Evolutionary conservation across 2,329 filamentous ascomycete species (phyloP), one percentile per base, ranked within the genome.

Genomic region (Pezizomycotina sp.): DNA sequence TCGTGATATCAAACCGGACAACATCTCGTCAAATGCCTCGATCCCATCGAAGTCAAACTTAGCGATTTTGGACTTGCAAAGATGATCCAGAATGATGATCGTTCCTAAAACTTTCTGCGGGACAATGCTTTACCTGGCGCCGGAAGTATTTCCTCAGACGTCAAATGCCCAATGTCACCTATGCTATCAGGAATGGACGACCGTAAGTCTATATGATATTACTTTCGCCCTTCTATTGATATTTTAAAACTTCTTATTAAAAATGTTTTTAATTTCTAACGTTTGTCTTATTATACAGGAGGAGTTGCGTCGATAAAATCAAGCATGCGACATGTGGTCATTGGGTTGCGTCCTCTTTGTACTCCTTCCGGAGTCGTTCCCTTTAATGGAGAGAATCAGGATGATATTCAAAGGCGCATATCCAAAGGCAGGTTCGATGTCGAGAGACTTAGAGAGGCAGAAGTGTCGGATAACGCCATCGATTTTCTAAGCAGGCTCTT

Each of bases 1-100:
- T 58, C 77, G 89, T n/a, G 89, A 98, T 56, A 83, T 98, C 53
- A 98, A 98, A 55, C 89, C 89, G 0, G 89, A 98, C 62, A 98
- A 98, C 52, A 93, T 98, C 65, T 98, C 25, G 79, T 95, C 48
- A 65, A 74, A 7, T 75, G 72, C 1, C 55, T 71, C 6, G 63
- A 75, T 4, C 83, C 84, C 0, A 69, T 92, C 31, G 64, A 70
- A 9, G 77, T 95, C 50, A 95, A 98, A 58, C 64, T 98, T 9
- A 92, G 89, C 0, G 89, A 98, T 55, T 98, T 98, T 60, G 89
- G 89, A 3, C 61, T 98, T 4, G 95, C 89, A 2, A 98, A 98
- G 55, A 84, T 91, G 56, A 75, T 92, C 28, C 77, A 83, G 44
- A 81, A 81, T 47, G 74, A 83, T 44, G 77, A 92, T 51, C 93